Conservation (phyloP, 1,139 yeast genomes). For the Scheffersomyces segobiensis region DNA sequence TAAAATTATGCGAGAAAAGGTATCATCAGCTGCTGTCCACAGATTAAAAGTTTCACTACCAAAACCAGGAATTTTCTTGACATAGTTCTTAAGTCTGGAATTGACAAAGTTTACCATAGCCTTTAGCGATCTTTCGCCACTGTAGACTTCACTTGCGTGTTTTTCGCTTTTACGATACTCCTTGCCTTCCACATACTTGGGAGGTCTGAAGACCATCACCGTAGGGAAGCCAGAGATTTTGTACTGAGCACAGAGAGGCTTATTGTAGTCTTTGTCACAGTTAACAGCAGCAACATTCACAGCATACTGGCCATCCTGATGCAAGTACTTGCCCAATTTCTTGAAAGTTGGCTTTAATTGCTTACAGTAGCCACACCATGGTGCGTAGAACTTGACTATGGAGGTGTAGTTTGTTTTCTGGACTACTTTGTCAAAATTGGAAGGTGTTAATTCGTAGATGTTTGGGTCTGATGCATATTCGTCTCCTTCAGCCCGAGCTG, state of each 20-base stretch:
- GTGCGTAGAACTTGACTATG: conserved; percentile 91
- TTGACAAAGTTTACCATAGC: conserved; percentile 59
- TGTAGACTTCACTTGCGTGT: conserved; percentile 66
- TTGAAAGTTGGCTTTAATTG: conserved; percentile 56
- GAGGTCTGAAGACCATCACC: conserved; percentile 76
- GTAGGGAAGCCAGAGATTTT: conserved; percentile 81
- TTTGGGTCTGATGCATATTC: conserved; percentile 46
- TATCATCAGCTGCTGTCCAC: conserved; percentile 28
- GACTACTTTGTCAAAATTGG: conserved; percentile 65
- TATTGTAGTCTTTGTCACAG: conserved; percentile 73
- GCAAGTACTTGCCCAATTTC: conserved; percentile 62
- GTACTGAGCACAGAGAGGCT: conserved; percentile 67
- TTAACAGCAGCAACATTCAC: conserved; percentile 83
- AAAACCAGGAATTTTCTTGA: conserved; percentile 46
- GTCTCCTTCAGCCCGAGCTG: conserved; percentile 13
- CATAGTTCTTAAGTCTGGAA: conserved; percentile 71
- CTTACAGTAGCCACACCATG: conserved; percentile 91
- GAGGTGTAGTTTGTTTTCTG: conserved; percentile 73
- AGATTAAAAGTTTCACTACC: conserved; percentile 23
- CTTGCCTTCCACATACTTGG: conserved; percentile 46
- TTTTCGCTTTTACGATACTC: conserved; percentile 17
- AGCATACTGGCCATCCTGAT: conserved; percentile 48
- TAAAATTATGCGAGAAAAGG: conserved; percentile 36
- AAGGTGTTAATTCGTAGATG: conserved; percentile 57
- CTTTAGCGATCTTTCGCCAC: conserved; percentile 65